phyloP scores from a whole-genome alignment of 2,329 filamentous ascomycete species.

The Phyllosticta paracitricarpa region DNA sequence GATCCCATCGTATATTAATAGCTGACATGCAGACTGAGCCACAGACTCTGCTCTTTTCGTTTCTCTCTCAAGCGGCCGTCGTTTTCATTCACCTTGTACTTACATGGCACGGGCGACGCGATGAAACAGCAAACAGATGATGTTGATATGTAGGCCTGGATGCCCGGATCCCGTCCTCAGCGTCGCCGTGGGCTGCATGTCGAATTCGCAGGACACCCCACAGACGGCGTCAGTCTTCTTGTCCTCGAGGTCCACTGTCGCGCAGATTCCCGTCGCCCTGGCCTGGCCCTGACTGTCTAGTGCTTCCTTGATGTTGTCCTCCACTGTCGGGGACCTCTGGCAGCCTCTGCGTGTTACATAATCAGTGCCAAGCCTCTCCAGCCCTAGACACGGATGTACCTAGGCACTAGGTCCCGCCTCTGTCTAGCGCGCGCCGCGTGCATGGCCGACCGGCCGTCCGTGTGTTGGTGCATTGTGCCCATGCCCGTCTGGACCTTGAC shows the following conservation, averaged over 20 bases:
- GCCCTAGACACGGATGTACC: too few species aligned
- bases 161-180: too few species aligned
- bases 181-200: not conserved
- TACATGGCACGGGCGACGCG: not conserved
- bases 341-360: not conserved
- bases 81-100: not conserved
- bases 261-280: not conserved
- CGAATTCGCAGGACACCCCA: too few species aligned
- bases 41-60: not conserved
- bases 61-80: not conserved
- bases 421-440: too few species aligned
- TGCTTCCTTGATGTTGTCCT: too few species aligned
- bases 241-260: not conserved
- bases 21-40: not conserved
- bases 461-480: too few species aligned
- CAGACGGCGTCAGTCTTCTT: too few species aligned
- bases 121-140: not conserved
- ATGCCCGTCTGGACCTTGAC: not conserved
- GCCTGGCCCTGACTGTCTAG: too few species aligned
- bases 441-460: too few species aligned
- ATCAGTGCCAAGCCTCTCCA: not conserved
- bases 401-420: too few species aligned
- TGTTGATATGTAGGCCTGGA: not conserved
- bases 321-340: too few species aligned
- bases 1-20: not conserved